A percentile compares a stretch with the other conserved stretches of the same genome.
phyloP scores from a whole-genome alignment of 2,329 filamentous ascomycete genomes.

The Lecanicillium sp. region DNA sequence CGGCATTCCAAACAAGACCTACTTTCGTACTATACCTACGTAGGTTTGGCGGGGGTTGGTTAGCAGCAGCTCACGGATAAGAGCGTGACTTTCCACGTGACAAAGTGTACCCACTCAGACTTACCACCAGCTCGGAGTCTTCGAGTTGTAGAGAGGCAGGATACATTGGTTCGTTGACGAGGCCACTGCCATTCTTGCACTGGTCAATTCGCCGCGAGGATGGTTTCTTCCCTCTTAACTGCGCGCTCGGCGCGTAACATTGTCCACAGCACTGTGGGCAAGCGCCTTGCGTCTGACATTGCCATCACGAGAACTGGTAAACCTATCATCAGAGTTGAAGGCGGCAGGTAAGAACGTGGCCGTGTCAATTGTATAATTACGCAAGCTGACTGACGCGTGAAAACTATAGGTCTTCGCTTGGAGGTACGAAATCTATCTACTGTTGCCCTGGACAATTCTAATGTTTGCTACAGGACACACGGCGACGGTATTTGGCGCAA shows the following conservation, averaged over 20 bases:
- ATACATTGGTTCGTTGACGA: background rate
- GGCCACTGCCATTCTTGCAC: constrained; percentile 19
- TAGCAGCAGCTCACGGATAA: too few relatives aligned
- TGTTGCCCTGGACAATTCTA: constrained; percentile 14
- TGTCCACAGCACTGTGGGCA: constrained; percentile 37
- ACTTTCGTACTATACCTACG: too few relatives aligned
- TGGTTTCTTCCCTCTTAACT: constrained; percentile 49
- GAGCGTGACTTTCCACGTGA: too few relatives aligned
- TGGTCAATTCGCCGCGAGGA: constrained; percentile 28
- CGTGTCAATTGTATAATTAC: constrained; percentile 14
- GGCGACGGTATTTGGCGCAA: constrained; percentile 95
- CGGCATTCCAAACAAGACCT: too few relatives aligned
- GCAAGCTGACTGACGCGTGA: constrained; percentile 18
- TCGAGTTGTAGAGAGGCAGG: too few relatives aligned
- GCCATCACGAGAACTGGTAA: constrained; percentile 93
- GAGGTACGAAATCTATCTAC: constrained; percentile 50
- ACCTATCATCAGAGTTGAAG: constrained; percentile 80
- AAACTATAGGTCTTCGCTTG: constrained; percentile 65
- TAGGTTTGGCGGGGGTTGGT: too few relatives aligned
- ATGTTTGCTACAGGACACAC: constrained; percentile 65
- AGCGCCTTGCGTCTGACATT: constrained; percentile 65
- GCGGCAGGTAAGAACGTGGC: constrained; percentile 68
- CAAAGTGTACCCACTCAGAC: too few relatives aligned
- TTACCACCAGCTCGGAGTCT: background rate
- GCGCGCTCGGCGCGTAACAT: constrained; percentile 44